Conservation (phyloP, 305 asterid genomes). For the Withania somnifera region DNA sequence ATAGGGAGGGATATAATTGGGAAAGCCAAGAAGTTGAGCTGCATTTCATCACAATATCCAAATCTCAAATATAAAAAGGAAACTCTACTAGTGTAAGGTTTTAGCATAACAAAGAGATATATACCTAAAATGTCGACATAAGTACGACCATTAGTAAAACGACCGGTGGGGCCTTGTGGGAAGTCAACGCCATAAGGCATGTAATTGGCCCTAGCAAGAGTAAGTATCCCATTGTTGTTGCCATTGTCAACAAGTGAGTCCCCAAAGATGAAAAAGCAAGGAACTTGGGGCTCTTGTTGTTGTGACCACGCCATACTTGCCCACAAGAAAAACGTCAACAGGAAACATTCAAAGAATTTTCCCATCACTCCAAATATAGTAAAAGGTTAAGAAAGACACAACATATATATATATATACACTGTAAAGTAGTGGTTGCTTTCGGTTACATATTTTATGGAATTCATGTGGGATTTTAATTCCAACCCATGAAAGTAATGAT, state of each 20-base stretch:
- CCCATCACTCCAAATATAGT: neutral
- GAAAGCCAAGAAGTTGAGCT: constrained; percentile 82
- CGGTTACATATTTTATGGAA: neutral
- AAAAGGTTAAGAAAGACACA: neutral
- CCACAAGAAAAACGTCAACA: constrained; percentile 6
- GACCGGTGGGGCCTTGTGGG: constrained; percentile 67
- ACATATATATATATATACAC: neutral
- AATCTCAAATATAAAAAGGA: no score
- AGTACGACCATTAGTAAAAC: constrained; percentile 84
- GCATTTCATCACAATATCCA: constrained; percentile 8
- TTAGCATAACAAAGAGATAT: neutral
- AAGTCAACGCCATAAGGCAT: constrained; percentile 75
- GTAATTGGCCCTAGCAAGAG: constrained; percentile 73
- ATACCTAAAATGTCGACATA: constrained; percentile 63
- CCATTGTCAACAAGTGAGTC: constrained; percentile 93
- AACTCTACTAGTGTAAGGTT: neutral
- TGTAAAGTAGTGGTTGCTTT: neutral
- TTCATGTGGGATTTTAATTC: neutral
- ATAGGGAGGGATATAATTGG: constrained; percentile 61
- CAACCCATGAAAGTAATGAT: no score
- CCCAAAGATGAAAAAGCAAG: constrained; percentile 70
- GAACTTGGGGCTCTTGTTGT: constrained; percentile 39
- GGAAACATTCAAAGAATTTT: constrained; percentile 8
- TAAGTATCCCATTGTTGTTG: constrained; percentile 61
- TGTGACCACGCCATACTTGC: constrained; percentile 27